Percentiles rank a stretch among this genome's conserved stretches.
Conservation (phyloP, 139 green algal genomes). For the Chlamydomonas sp. region DNA sequence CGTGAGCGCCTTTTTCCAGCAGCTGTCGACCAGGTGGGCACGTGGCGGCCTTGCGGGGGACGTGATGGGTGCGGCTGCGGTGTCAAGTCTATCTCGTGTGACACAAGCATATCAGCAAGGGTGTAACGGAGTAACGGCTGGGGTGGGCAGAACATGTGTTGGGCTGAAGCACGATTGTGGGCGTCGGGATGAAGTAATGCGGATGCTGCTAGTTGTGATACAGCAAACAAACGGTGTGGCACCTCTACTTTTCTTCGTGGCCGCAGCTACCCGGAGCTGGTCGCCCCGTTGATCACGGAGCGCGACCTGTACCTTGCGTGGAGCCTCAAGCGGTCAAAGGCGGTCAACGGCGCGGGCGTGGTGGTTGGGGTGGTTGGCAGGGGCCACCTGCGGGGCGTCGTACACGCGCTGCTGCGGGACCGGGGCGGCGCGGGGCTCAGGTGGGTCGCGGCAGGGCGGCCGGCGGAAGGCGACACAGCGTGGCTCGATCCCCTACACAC, state of each 20-base stretch:
- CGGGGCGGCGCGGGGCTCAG: conserved; percentile 45
- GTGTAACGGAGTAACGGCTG: too few relatives aligned
- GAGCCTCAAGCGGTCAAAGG: conserved; percentile 79
- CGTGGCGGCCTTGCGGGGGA: too few relatives aligned
- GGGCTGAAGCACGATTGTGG: too few relatives aligned
- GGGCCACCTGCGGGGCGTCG: conserved; percentile 75
- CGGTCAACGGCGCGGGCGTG: conserved; percentile 64
- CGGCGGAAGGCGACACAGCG: not conserved
- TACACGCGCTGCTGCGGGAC: conserved; percentile 56
- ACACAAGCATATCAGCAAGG: too few relatives aligned
- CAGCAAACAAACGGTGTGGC: too few relatives aligned
- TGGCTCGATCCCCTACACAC: not conserved
- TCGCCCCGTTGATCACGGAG: conserved; percentile 69
- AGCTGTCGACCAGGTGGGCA: conserved; percentile 21
- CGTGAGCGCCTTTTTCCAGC: conserved; percentile 34
- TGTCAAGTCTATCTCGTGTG: too few relatives aligned
- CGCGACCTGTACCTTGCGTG: conserved; percentile 83
- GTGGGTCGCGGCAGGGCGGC: conserved; percentile 8
- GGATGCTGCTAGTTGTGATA: too few relatives aligned
- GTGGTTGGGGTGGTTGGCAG: conserved; percentile 85
- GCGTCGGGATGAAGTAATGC: too few relatives aligned
- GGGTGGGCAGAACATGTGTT: too few relatives aligned
- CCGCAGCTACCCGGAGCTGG: conserved; percentile 51
- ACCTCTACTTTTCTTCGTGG: too few relatives aligned
- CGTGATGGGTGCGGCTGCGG: not conserved